Conservation (phyloP, 768 basidiomycete genomes). For the Pleurotus sapidus region DNA sequence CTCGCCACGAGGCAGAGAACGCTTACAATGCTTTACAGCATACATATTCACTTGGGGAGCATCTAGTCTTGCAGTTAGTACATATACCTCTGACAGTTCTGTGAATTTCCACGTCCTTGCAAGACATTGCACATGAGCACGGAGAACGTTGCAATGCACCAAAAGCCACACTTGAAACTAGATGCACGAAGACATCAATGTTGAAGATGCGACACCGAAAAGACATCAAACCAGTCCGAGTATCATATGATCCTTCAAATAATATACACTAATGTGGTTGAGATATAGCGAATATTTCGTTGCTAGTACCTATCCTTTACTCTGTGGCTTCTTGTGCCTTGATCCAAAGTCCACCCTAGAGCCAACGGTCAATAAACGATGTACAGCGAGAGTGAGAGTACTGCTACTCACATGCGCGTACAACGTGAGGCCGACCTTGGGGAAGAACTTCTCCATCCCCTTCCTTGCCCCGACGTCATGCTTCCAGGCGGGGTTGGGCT, state of each 20-base stretch:
- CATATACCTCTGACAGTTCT: too few relatives aligned
- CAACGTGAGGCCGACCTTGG: constrained; percentile 12
- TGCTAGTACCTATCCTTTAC: not conserved
- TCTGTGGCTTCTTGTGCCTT: not conserved
- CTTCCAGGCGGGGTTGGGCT: constrained; percentile 36
- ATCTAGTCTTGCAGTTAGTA: constrained; percentile 77
- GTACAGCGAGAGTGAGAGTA: too few relatives aligned
- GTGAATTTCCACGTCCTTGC: too few relatives aligned
- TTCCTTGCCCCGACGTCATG: constrained; percentile 21
- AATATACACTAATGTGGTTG: not conserved
- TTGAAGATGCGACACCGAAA: not conserved
- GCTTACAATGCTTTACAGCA: constrained; percentile 85
- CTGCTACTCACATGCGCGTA: constrained; percentile 18
- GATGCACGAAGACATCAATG: too few relatives aligned
- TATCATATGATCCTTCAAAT: too few relatives aligned
- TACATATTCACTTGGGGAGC: constrained; percentile 93
- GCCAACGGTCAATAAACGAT: too few relatives aligned
- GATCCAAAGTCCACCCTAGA: not conserved
- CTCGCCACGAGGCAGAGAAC: constrained; percentile 85
- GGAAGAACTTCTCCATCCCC: constrained; percentile 27
- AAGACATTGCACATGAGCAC: too few relatives aligned
- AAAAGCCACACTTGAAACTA: too few relatives aligned
- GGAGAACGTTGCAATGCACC: too few relatives aligned
- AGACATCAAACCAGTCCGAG: not conserved
- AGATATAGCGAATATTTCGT: not conserved